A percentile compares a stretch with the other conserved stretches of the same genome.
These are phyloP conservation scores for Pythium inflatum DNA, from an alignment of 352 stramenopile species.

Conservation along the genomic window DNA sequence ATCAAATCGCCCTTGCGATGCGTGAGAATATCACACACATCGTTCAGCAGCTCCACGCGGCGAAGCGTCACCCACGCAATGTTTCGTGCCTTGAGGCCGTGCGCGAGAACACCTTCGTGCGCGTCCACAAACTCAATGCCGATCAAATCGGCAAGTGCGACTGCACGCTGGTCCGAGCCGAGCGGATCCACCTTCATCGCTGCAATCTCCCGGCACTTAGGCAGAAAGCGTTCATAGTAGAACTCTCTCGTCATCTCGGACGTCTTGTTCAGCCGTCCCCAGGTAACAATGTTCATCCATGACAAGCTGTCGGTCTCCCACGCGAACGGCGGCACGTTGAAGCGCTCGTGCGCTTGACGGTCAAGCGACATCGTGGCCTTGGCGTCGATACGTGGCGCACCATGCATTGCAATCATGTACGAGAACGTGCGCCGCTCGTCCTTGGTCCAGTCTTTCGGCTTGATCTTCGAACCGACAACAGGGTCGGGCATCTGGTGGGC, in stretches of 20 bases:
- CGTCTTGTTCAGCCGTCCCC: conserved; percentile 85
- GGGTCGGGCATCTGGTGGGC: conserved; percentile 62
- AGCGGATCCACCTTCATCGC: conserved; percentile 81
- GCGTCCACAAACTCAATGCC: conserved; percentile 88
- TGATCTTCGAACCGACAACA: conserved; percentile 65
- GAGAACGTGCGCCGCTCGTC: conserved; percentile 82
- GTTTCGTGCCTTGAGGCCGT: conserved; percentile 86
- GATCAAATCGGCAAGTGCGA: conserved; percentile 75
- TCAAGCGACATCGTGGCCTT: conserved; percentile 43
- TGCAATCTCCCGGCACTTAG: conserved; percentile 77
- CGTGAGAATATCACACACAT: conserved; percentile 69
- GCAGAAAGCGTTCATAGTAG: conserved; percentile 75
- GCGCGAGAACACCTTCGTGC: conserved; percentile 78
- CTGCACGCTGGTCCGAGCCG: conserved; percentile 71
- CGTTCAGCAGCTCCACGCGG: conserved; percentile 70
- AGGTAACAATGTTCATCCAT: conserved; percentile 83
- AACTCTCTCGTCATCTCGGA: conserved; percentile 58
- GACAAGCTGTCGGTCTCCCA: conserved; percentile 84
- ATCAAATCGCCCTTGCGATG: conserved; percentile 45
- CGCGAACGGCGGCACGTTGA: conserved; percentile 50
- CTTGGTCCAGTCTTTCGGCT: conserved; percentile 85
- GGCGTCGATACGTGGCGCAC: conserved; percentile 73
- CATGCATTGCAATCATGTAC: conserved; percentile 76
- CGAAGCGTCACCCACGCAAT: conserved; percentile 83
- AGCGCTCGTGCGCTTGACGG: conserved; percentile 17